Percentiles rank a stretch among this genome's conserved stretches.
Conservation (phyloP, 805 yeast species). For the Pichia manshurica region DNA sequence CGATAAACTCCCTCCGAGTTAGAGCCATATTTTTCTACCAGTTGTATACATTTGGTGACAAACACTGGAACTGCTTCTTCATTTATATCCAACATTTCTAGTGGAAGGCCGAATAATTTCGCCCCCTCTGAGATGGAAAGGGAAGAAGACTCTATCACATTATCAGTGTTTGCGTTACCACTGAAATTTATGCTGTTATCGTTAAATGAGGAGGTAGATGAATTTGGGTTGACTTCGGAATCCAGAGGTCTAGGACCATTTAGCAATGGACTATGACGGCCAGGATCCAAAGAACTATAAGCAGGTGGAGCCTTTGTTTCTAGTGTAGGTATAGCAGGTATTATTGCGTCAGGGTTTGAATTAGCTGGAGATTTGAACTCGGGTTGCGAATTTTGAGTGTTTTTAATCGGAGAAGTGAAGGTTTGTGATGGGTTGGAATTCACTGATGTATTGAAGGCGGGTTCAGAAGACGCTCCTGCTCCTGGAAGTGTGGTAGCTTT, state of each 20-base stretch:
- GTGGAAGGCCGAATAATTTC: slow-evolving; percentile 71
- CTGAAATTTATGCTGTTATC: slow-evolving; percentile 11
- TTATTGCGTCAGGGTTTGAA: not conserved
- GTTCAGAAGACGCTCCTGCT: not conserved
- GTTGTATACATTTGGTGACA: slow-evolving; percentile 81
- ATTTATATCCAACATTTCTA: slow-evolving; percentile 76
- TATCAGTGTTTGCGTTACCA: not conserved
- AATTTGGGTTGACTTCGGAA: slow-evolving; percentile 4
- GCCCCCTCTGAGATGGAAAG: not conserved
- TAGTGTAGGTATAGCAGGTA: slow-evolving; percentile 3
- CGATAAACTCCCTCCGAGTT: slow-evolving; percentile 88
- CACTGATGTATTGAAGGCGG: slow-evolving; percentile 4
- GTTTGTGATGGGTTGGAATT: not conserved
- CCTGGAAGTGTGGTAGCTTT: too few relatives aligned
- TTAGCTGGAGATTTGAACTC: not conserved
- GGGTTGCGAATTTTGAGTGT: not conserved
- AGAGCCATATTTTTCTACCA: slow-evolving; percentile 79
- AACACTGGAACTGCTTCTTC: slow-evolving; percentile 89
- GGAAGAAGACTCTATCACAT: slow-evolving; percentile 15
- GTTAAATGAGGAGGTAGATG: slow-evolving; percentile 9
- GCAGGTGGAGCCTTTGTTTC: slow-evolving; percentile 10
- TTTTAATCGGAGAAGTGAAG: not conserved
- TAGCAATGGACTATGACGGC: slow-evolving; percentile 11
- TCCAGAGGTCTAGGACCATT: slow-evolving; percentile 24
- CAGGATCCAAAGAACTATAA: slow-evolving; percentile 27